A percentile compares a stretch with the other conserved stretches of the same genome.
These are phyloP conservation scores for Clitopilus hobsonii DNA, from an alignment of 768 basidiomycete genomes.

Conservation along the genomic window DNA sequence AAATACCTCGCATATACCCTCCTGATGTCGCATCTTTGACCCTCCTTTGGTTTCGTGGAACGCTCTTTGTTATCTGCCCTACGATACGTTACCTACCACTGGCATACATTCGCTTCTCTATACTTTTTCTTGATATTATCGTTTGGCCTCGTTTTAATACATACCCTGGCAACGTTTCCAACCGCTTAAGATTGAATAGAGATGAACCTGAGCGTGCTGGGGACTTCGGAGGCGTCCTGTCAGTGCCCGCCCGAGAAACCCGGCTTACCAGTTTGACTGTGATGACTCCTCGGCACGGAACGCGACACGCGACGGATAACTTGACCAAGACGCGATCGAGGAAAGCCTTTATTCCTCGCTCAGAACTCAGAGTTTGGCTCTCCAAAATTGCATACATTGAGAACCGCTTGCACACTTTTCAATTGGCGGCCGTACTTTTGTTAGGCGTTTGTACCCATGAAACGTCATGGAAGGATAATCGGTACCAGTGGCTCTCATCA, in stretches of 20 bases:
- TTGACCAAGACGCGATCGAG: neutral
- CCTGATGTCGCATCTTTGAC: constrained; percentile 13
- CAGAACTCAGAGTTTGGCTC: neutral
- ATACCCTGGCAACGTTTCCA: neutral
- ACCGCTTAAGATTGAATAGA: neutral
- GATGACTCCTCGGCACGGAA: neutral
- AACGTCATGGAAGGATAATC: neutral
- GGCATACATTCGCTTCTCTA: constrained; percentile 14
- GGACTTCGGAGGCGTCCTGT: neutral
- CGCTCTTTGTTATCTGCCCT: constrained; percentile 15
- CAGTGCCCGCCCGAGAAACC: neutral
- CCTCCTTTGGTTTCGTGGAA: constrained; percentile 15
- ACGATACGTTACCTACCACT: constrained; percentile 12
- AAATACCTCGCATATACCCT: neutral
- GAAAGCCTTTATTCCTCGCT: neutral
- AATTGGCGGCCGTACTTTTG: neutral
- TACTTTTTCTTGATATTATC: constrained; percentile 14
- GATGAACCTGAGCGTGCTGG: neutral
- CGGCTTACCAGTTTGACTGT: neutral
- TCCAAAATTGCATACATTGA: too few relatives aligned
- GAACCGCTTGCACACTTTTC: neutral
- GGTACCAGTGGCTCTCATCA: neutral
- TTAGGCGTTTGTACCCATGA: neutral
- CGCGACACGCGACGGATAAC: neutral
- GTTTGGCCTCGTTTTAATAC: neutral